Percentiles rank a stretch among this genome's conserved stretches.
These are phyloP conservation scores for Boletus sensibilis DNA, from an alignment of 768 basidiomycete species.

Conservation along the genomic window DNA sequence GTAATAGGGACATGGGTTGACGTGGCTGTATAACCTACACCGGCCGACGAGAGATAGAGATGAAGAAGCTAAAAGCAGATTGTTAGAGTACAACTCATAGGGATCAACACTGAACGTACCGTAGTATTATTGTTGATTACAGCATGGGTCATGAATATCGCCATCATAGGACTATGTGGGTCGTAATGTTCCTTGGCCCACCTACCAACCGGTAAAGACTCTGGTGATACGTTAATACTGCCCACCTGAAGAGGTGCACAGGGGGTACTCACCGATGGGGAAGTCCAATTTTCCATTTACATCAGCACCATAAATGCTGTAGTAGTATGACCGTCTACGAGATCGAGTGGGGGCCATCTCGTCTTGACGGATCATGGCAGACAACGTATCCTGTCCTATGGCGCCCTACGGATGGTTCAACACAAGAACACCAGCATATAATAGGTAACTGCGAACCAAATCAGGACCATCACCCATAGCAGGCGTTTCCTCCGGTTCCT, in stretches of 20 bases:
- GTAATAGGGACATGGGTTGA: slow-evolving; percentile 61
- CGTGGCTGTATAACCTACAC: slow-evolving; percentile 18
- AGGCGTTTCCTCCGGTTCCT: slow-evolving; percentile 19
- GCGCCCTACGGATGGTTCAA: slow-evolving; percentile 45
- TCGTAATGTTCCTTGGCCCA: slow-evolving; percentile 64
- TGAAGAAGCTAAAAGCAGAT: slow-evolving; percentile 45
- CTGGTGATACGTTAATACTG: slow-evolving; percentile 34
- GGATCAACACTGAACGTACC: slow-evolving; percentile 17
- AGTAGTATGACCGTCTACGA: slow-evolving; percentile 55
- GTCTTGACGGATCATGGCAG: slow-evolving; percentile 72
- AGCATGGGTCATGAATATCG: slow-evolving; percentile 71
- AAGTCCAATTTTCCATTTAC: slow-evolving; percentile 52
- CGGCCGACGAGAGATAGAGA: slow-evolving; percentile 39
- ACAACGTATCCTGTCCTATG: slow-evolving; percentile 71
- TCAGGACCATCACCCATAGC: slow-evolving; percentile 19
- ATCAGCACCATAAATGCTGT: slow-evolving; percentile 38
- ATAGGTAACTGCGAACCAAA: slow-evolving; percentile 19
- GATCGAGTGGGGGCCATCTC: slow-evolving; percentile 60
- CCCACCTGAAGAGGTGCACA: background rate
- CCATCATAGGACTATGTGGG: slow-evolving; percentile 53
- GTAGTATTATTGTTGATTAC: slow-evolving; percentile 60
- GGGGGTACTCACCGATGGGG: slow-evolving; percentile 47
- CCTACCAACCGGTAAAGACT: slow-evolving; percentile 53
- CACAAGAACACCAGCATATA: background rate
- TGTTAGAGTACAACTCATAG: background rate